Conservation (phyloP, 352 stramenopile species). For the Pythium scleroteichum region DNA sequence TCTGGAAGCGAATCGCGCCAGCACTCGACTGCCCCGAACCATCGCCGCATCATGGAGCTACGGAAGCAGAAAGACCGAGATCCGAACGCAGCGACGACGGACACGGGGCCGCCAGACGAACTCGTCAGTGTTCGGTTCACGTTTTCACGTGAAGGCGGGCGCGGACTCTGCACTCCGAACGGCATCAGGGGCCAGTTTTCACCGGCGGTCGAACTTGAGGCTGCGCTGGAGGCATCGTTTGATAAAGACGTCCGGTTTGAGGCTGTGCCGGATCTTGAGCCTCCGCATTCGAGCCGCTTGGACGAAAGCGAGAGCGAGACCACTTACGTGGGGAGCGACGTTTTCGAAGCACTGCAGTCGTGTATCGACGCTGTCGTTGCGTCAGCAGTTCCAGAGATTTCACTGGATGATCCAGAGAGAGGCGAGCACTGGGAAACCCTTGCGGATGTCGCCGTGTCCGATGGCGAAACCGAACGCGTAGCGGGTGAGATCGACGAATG, state of each 20-base stretch:
- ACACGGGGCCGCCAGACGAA: constrained; percentile 31
- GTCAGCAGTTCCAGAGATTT: not conserved
- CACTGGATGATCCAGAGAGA: not conserved
- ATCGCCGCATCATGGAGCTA: constrained; percentile 59
- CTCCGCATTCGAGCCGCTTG: constrained; percentile 14
- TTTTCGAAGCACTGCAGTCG: constrained; percentile 30
- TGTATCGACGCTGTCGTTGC: constrained; percentile 33
- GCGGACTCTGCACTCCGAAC: constrained; percentile 18
- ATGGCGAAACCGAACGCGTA: too few species aligned
- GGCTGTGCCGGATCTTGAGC: constrained; percentile 5
- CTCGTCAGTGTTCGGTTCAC: constrained; percentile 61
- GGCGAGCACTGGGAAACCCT: not conserved
- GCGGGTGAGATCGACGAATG: too few species aligned
- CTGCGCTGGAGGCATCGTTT: constrained; percentile 37
- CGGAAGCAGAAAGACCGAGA: constrained; percentile 33
- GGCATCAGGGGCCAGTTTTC: constrained; percentile 43
- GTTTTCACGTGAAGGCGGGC: constrained; percentile 41
- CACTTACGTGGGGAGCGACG: constrained; percentile 19
- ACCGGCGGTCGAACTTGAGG: constrained; percentile 52
- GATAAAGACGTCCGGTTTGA: constrained; percentile 10
- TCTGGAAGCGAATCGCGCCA: constrained; percentile 4
- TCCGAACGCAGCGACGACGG: not conserved
- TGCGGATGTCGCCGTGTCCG: too few species aligned
- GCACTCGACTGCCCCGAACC: constrained; percentile 45
- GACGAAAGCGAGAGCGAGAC: not conserved